These are phyloP conservation scores for Hanseniaspora pseudoguilliermondii DNA, from an alignment of 805 yeast genomes.

Conservation along the genomic window DNA sequence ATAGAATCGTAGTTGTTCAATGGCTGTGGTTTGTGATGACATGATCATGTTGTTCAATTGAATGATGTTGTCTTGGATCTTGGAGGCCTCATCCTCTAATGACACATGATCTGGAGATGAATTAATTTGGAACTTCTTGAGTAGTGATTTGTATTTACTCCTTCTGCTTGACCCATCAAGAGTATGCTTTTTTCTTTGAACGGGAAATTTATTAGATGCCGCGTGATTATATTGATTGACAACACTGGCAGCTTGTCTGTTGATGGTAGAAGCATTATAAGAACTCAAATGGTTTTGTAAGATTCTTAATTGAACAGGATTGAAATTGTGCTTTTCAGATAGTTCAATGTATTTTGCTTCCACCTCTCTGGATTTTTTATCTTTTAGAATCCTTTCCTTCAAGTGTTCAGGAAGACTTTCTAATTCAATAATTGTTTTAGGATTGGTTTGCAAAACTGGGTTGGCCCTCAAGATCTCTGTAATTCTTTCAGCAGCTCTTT, in stretches of 20 bases:
- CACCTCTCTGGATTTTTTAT: constrained; percentile 7
- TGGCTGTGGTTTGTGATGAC: constrained; percentile 1
- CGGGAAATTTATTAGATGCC: not conserved
- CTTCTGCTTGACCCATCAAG: not conserved
- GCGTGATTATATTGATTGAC: constrained; percentile 4
- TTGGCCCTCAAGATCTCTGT: constrained; percentile 3
- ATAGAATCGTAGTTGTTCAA: constrained; percentile 4
- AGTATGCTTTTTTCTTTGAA: not conserved
- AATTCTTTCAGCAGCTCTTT: constrained; percentile 5
- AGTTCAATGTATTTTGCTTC: constrained; percentile 12
- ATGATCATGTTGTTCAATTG: constrained; percentile 8
- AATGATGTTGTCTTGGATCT: constrained; percentile 9
- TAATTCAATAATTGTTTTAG: constrained; percentile 7
- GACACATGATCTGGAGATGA: not conserved
- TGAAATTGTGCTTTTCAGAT: constrained; percentile 12
- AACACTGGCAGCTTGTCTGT: constrained; percentile 4
- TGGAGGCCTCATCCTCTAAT: constrained; percentile 8
- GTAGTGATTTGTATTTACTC: constrained; percentile 6
- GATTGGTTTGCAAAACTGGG: constrained; percentile 9
- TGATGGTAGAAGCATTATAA: constrained; percentile 6
- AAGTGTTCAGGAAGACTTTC: constrained; percentile 9
- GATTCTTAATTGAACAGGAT: constrained; percentile 12
- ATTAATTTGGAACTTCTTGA: constrained; percentile 7
- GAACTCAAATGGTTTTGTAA: constrained; percentile 7
- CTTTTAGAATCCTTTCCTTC: not conserved